A percentile compares a stretch with the other conserved stretches of the same genome.
phyloP scores from a whole-genome alignment of 2,329 filamentous ascomycete genomes.

The Alternaria sp. region DNA sequence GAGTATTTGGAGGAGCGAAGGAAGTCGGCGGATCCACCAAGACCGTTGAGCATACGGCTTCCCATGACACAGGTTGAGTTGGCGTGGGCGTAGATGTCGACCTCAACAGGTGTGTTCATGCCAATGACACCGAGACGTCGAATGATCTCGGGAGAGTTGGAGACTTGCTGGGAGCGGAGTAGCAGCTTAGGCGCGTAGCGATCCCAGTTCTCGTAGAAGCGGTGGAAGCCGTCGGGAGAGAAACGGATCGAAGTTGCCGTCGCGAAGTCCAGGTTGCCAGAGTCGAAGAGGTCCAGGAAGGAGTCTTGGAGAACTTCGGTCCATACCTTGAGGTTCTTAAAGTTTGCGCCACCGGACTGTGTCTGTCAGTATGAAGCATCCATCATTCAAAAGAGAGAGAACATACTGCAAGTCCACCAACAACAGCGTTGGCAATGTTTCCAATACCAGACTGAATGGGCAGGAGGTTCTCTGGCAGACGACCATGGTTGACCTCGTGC shows the following conservation, averaged over 20 bases:
- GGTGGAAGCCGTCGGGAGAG: constrained; percentile 87
- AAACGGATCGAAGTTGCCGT: constrained; percentile 90
- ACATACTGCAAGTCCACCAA: constrained; percentile 72
- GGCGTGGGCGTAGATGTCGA: constrained; percentile 93
- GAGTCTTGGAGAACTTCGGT: constrained; percentile 92
- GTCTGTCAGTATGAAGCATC: background rate
- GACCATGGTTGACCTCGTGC: constrained; percentile 80
- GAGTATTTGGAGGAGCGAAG: constrained; percentile 79
- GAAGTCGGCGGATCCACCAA: constrained; percentile 84
- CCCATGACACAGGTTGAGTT: constrained; percentile 92
- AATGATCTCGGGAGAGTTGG: constrained; percentile 91
- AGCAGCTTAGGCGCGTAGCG: constrained; percentile 80
- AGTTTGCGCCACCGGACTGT: constrained; percentile 71
- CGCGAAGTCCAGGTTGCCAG: constrained; percentile 84
- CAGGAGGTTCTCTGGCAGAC: constrained; percentile 76
- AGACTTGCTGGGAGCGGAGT: constrained; percentile 85
- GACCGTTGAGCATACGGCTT: constrained; percentile 83
- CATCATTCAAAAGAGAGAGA: too few species aligned
- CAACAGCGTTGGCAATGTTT: constrained; percentile 91
- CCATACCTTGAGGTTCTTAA: constrained; percentile 89
- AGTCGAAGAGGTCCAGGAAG: constrained; percentile 92
- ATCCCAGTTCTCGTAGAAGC: constrained; percentile 88
- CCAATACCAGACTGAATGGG: constrained; percentile 88
- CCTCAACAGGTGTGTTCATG: constrained; percentile 95
- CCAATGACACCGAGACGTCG: constrained; percentile 84